Evolutionary conservation across 2,329 filamentous ascomycete genomes (phyloP).

Genomic region (Ascochyta viciae-villosae): DNA sequence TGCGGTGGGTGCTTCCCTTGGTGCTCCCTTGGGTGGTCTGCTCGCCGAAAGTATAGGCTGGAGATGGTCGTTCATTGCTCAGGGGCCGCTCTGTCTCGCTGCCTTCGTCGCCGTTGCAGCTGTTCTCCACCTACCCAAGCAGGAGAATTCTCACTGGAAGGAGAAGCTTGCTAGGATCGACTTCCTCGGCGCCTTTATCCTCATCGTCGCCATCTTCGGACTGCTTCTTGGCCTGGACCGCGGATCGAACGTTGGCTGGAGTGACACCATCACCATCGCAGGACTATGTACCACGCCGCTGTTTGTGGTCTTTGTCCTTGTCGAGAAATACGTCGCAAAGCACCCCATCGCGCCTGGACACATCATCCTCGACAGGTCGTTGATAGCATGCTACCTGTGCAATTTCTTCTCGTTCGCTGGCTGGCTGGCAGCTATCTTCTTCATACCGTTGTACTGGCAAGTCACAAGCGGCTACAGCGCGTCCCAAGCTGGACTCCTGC

Average conservation of each 20-base stretch:
- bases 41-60: conserved; percentile 77
- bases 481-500: conserved; percentile 67
- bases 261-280: conserved; percentile 62
- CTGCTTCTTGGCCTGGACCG: conserved; percentile 75
- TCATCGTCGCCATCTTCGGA: conserved; percentile 70
- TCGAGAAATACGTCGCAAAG: conserved; percentile 71
- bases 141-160: conserved; percentile 67
- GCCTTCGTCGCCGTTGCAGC: conserved; percentile 70
- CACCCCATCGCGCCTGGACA: conserved; percentile 79
- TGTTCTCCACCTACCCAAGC: conserved; percentile 67
- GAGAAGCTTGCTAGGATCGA: conserved; percentile 73
- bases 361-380: conserved; percentile 71
- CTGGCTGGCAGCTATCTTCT: conserved; percentile 69
- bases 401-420: conserved; percentile 76
- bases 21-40: conserved; percentile 73
- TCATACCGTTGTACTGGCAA: conserved; percentile 80
- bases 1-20: conserved; percentile 70
- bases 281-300: conserved; percentile 65
- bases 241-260: conserved; percentile 76
- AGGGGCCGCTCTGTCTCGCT: conserved; percentile 71
- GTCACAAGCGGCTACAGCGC: conserved; percentile 71
- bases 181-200: conserved; percentile 72
- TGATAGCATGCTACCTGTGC: conserved; percentile 72
- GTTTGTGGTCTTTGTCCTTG: conserved; percentile 70
- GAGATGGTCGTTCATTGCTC: conserved; percentile 77